A percentile compares a stretch with the other conserved stretches of the same genome.
Conservation (phyloP, 202 grass and related monocot species). For the Dendrocalamus latiflorus region DNA sequence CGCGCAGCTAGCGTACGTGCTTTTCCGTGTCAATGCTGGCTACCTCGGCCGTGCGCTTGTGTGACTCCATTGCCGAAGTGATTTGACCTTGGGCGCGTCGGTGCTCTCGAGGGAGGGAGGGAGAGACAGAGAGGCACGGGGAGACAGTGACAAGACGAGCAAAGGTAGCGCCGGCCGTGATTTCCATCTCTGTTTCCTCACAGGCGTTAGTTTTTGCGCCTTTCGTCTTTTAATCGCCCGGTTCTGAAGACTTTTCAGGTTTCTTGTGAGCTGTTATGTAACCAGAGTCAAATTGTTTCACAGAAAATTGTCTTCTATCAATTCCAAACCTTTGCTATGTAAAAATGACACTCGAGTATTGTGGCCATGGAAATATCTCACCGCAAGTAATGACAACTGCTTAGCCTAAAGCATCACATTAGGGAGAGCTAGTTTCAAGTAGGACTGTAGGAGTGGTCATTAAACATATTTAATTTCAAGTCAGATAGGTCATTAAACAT, state of each 20-base stretch:
- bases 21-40: constrained; percentile 1
- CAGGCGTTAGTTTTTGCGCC: not conserved
- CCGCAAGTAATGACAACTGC: not conserved
- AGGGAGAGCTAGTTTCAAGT: not conserved
- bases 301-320: not conserved
- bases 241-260: not conserved
- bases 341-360: not conserved
- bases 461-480: too few species aligned
- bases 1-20: not conserved
- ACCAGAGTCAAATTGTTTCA: not conserved
- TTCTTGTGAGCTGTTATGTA: not conserved
- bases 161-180: not conserved
- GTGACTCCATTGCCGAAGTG: not conserved
- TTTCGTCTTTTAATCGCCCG: not conserved
- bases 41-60: not conserved
- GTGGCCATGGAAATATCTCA: not conserved
- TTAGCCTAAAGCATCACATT: not conserved
- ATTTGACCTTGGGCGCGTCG: not conserved
- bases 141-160: constrained; percentile 18
- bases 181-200: not conserved
- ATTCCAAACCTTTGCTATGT: not conserved
- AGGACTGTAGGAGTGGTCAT: too few species aligned
- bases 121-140: not conserved
- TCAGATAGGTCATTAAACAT: too few species aligned
- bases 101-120: not conserved